These are phyloP conservation scores for Heterobasidion irregulare DNA, from an alignment of 1,284 basidiomycete genomes.

Conservation along the genomic window DNA sequence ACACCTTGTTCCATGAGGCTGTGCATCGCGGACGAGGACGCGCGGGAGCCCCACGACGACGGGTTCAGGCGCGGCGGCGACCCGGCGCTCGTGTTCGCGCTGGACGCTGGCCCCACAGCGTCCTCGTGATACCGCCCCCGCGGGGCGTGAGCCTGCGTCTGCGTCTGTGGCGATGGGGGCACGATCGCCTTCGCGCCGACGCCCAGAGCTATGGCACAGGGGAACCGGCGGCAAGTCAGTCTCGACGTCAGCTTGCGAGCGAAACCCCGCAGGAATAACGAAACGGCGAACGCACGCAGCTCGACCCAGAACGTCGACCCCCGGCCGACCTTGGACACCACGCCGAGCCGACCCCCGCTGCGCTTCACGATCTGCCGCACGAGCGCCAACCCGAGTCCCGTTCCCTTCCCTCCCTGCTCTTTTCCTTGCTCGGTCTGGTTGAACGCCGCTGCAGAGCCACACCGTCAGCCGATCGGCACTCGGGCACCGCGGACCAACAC, in stretches of 20 bases:
- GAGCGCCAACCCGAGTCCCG: slow-evolving; percentile 80
- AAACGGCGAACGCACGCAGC: slow-evolving; percentile 35
- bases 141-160: not conserved
- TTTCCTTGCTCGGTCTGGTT: slow-evolving; percentile 77
- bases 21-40: slow-evolving; percentile 42
- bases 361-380: slow-evolving; percentile 88
- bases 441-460: slow-evolving; percentile 43
- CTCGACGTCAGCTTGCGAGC: not conserved
- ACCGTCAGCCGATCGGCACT: not conserved
- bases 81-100: too few relatives aligned
- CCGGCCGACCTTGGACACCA: slow-evolving; percentile 48
- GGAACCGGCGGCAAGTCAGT: not conserved
- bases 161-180: slow-evolving; percentile 7
- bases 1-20: slow-evolving; percentile 65
- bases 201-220: slow-evolving; percentile 23
- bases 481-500: not conserved
- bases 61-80: not conserved
- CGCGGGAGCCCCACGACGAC: slow-evolving; percentile 16
- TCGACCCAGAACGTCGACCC: slow-evolving; percentile 81
- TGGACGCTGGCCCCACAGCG: not conserved
- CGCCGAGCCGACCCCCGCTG: slow-evolving; percentile 74
- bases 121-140: not conserved
- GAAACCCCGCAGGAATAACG: too few relatives aligned
- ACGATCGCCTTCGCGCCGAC: slow-evolving; percentile 26
- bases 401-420: slow-evolving; percentile 84